Base-by-base conservation (phyloP, 148 eudicot species). In the Polygonum maritimum region DNA sequence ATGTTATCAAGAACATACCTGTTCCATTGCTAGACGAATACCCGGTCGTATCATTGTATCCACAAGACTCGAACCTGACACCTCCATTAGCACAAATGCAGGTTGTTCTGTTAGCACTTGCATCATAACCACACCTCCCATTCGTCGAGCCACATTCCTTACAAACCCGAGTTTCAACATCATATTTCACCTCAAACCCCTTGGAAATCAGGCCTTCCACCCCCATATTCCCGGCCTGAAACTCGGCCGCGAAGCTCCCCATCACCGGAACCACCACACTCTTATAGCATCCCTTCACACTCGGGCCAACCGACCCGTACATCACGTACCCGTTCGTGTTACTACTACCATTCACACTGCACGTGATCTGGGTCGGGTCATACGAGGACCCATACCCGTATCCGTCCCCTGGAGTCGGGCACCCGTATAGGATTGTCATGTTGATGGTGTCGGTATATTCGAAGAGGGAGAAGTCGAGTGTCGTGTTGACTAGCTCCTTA, bases 101-200 rank as follows among this genome's bases (percentile, higher is more conserved):
- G 21, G 19, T 52, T n/a, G 47, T 38, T n/a, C 5, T 52, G 18
- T 75, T 75, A 4, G 1, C 44, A 52, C 5, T 48, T 5, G 5
- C 13, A 75, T 75, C 76, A 54, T 75, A 75, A 47, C 76, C 76
- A 49, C 76, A 75, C 65, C 62, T 75, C 31, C 76, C 76, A 35
- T 55, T 15, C 2, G 45, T 36, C 16, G 19, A 26, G 13, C 2
- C 36, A 12, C 76, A 75, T 13, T 35, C 11, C 14, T 38, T 22
- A 54, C 76, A 75, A 16, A 26, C 47, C 8, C 38, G 40, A 36
- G 1, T 39, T 5, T 55, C 76, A 8, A 54, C 76, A 18, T 16
- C 39, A 55, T 54, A 75, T 14, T 75, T 36, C n/a, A 75, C 67
- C 67, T 75, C 67, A 49, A 75, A 75, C 14, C 76, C 76, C 1